A percentile compares a stretch with the other conserved stretches of the same genome.
phyloP scores from a whole-genome alignment of 495 filamentous ascomycete genomes.

The Neurospora discreta region DNA sequence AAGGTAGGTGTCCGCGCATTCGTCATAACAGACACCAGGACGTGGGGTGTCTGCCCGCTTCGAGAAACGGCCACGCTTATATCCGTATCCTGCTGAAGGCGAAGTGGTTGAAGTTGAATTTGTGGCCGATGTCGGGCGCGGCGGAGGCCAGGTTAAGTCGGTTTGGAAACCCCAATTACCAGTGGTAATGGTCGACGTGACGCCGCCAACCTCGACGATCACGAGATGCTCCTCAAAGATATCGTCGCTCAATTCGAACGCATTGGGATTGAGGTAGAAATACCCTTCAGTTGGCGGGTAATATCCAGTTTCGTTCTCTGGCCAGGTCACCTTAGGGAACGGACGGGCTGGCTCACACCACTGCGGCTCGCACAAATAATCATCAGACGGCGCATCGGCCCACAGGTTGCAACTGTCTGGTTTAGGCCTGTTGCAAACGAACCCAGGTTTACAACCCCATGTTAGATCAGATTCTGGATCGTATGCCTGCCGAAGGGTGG shows the following conservation, averaged over 20 bases:
- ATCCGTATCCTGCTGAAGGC: background rate
- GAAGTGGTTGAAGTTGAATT: conserved; percentile 1
- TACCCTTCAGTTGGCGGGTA: conserved; percentile 45
- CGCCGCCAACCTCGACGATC: conserved; percentile 10
- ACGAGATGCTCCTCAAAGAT: conserved; percentile 40
- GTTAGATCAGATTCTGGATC: conserved; percentile 23
- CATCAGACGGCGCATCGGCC: conserved; percentile 37
- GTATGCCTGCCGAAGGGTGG: background rate
- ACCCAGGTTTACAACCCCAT: conserved; percentile 55
- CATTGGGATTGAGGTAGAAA: conserved; percentile 51
- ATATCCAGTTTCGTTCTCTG: conserved; percentile 30
- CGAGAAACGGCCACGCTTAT: background rate
- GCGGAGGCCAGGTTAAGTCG: conserved; percentile 26
- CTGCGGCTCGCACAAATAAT: conserved; percentile 42
- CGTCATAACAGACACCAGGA: conserved; percentile 19
- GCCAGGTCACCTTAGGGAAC: conserved; percentile 30
- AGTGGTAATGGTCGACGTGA: conserved; percentile 23
- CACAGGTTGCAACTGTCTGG: conserved; percentile 42
- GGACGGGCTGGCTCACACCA: conserved; percentile 43
- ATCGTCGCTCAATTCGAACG: conserved; percentile 50
- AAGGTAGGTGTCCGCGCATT: conserved; percentile 38
- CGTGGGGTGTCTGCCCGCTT: no score
- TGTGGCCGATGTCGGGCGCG: conserved; percentile 1
- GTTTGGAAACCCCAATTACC: conserved; percentile 38
- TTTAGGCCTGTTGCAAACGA: conserved; percentile 43